phyloP scores from a whole-genome alignment of 352 stramenopile species.

The Phytophthora pluvialis region DNA sequence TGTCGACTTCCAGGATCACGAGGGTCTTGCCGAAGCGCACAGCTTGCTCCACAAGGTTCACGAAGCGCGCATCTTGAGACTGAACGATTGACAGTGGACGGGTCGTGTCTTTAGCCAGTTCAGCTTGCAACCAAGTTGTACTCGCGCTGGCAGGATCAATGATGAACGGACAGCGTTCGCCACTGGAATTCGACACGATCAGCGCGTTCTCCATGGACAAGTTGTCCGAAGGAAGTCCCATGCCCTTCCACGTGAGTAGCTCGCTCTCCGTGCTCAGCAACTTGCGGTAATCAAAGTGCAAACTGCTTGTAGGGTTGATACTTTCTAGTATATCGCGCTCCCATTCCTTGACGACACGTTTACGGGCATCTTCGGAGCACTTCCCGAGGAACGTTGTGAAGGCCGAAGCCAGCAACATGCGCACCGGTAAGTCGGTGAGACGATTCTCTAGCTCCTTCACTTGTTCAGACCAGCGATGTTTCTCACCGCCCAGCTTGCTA shows the following conservation, averaged over 20 bases:
- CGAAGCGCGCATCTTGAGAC: slow-evolving; percentile 87
- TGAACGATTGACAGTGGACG: slow-evolving; percentile 90
- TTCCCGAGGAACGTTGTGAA: slow-evolving; percentile 96
- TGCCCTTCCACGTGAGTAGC: slow-evolving; percentile 93
- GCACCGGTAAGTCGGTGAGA: slow-evolving; percentile 85
- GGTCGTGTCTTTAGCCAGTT: slow-evolving; percentile 86
- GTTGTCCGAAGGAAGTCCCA: slow-evolving; percentile 92
- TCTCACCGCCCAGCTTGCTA: slow-evolving; percentile 91
- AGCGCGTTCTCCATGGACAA: slow-evolving; percentile 96
- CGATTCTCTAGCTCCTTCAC: slow-evolving; percentile 84
- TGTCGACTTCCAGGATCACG: slow-evolving; percentile 93
- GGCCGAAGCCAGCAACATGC: slow-evolving; percentile 91
- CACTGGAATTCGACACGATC: slow-evolving; percentile 82
- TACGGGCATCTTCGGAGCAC: slow-evolving; percentile 88
- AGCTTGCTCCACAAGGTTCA: slow-evolving; percentile 93
- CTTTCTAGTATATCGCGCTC: slow-evolving; percentile 65
- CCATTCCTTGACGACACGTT: slow-evolving; percentile 82
- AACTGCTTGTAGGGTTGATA: slow-evolving; percentile 31
- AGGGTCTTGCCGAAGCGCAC: slow-evolving; percentile 97
- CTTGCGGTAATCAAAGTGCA: slow-evolving; percentile 86
- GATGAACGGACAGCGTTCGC: slow-evolving; percentile 92
- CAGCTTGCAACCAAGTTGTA: slow-evolving; percentile 90
- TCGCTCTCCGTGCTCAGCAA: slow-evolving; percentile 93
- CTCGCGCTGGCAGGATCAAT: slow-evolving; percentile 93
- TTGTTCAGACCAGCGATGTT: slow-evolving; percentile 92